These are phyloP conservation scores for Pseudofabraea citricarpa DNA, from an alignment of 2,329 filamentous ascomycete genomes.

Conservation along the genomic window DNA sequence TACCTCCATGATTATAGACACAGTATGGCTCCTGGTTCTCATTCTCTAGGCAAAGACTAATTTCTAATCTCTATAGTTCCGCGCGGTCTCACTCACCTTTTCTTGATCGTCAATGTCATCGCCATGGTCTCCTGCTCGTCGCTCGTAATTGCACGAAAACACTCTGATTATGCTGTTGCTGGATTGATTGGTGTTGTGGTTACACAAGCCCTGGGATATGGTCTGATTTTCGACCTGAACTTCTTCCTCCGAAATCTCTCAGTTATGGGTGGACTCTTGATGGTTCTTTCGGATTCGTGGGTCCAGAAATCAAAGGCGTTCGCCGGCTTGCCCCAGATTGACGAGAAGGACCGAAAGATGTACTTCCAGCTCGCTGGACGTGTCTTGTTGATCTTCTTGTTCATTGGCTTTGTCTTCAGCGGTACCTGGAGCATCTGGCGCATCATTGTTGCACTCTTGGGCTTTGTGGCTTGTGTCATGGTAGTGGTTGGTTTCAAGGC, in stretches of 20 bases:
- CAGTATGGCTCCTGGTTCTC: slow-evolving; percentile 62
- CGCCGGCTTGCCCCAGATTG: slow-evolving; percentile 85
- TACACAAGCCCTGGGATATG: slow-evolving; percentile 92
- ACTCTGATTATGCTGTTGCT: slow-evolving; percentile 87
- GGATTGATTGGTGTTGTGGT: slow-evolving; percentile 89
- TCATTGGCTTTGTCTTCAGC: slow-evolving; percentile 92
- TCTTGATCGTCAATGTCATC: slow-evolving; percentile 85
- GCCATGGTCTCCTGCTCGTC: slow-evolving; percentile 79
- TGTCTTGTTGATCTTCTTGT: slow-evolving; percentile 94
- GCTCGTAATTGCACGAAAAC: slow-evolving; percentile 85
- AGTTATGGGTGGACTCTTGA: slow-evolving; percentile 92
- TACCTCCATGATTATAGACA: slow-evolving; percentile 90
- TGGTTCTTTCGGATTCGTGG: slow-evolving; percentile 98
- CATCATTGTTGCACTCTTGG: slow-evolving; percentile 76
- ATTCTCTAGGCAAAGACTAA: no score
- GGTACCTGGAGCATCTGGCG: slow-evolving; percentile 90
- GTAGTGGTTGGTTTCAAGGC: slow-evolving; percentile 99
- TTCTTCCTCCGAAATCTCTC: slow-evolving; percentile 99
- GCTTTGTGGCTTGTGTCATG: slow-evolving; percentile 92
- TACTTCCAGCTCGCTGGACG: slow-evolving; percentile 98
- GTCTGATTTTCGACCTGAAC: slow-evolving; percentile 97
- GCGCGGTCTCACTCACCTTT: slow-evolving; percentile 81
- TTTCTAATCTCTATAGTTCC: slow-evolving; percentile 57
- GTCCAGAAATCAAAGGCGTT: slow-evolving; percentile 97
- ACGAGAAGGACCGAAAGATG: slow-evolving; percentile 99